phyloP scores from a whole-genome alignment of 2,329 filamentous ascomycete genomes.

The Scopulariopsis brevicaulis region DNA sequence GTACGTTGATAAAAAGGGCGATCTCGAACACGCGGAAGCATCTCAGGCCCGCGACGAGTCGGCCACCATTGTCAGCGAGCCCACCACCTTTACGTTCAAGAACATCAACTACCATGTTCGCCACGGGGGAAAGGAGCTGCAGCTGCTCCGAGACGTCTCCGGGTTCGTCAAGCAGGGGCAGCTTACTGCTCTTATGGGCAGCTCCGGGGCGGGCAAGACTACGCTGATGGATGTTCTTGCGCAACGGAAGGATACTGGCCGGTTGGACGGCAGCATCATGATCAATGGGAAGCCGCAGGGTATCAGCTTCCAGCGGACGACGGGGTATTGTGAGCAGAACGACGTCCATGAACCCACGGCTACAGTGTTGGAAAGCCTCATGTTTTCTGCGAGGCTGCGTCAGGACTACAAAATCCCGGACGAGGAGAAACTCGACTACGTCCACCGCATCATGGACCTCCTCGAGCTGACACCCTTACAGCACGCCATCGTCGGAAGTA shows the following conservation, averaged over 20 bases:
- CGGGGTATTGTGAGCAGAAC: slow-evolving; percentile 72
- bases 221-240: slow-evolving; percentile 21
- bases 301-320: slow-evolving; percentile 65
- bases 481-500: too few species aligned
- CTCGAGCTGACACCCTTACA: slow-evolving; percentile 23
- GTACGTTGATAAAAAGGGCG: too few species aligned
- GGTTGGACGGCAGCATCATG: slow-evolving; percentile 62
- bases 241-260: slow-evolving; percentile 69
- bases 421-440: slow-evolving; percentile 63
- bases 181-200: too few species aligned
- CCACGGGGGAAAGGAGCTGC: too few species aligned
- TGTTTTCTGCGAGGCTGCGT: slow-evolving; percentile 63
- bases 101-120: too few species aligned
- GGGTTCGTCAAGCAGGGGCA: too few species aligned
- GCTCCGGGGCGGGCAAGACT: too few species aligned
- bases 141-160: too few species aligned
- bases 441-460: slow-evolving; percentile 65
- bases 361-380: slow-evolving; percentile 66
- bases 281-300: slow-evolving; percentile 64
- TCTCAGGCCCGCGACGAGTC: too few species aligned
- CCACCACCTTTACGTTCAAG: too few species aligned
- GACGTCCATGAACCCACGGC: slow-evolving; percentile 64
- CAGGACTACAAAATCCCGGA: slow-evolving; percentile 53
- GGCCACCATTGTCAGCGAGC: too few species aligned
- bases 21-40: too few species aligned